Percentiles rank a stretch among this genome's conserved stretches.
These are phyloP conservation scores for Tolypocladium endophyticum DNA, from an alignment of 2,329 filamentous ascomycete species.

Conservation along the genomic window DNA sequence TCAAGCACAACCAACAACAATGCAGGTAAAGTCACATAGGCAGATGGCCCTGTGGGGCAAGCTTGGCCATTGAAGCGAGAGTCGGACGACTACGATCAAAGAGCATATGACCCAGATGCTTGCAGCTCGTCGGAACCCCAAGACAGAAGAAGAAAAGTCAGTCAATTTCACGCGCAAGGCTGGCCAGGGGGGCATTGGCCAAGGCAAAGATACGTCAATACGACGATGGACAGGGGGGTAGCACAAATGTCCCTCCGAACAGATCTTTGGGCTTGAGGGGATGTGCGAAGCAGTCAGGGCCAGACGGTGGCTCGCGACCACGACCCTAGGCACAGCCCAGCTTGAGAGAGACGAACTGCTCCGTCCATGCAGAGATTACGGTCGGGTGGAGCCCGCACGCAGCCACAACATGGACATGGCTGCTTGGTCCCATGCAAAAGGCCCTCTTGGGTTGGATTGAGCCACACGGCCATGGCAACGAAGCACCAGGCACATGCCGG, in stretches of 20 bases:
- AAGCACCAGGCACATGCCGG: background rate
- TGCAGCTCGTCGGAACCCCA: background rate
- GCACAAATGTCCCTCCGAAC: background rate
- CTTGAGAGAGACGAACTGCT: background rate
- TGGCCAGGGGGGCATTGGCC: background rate
- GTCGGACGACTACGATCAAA: background rate
- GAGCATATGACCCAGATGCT: background rate
- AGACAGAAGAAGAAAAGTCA: background rate
- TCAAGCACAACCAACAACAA: background rate
- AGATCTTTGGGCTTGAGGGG: background rate
- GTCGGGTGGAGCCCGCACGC: background rate
- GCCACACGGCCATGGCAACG: background rate
- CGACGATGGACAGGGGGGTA: background rate
- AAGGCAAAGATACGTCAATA: background rate
- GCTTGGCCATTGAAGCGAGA: background rate
- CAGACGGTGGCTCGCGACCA: background rate
- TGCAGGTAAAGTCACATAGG: background rate
- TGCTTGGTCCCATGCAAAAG: background rate
- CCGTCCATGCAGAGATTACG: background rate
- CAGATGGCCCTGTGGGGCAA: background rate
- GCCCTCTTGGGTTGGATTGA: background rate
- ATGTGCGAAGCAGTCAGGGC: background rate
- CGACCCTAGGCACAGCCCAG: background rate
- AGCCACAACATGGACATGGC: background rate
- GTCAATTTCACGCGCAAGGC: background rate